phyloP scores from a whole-genome alignment of 352 stramenopile genomes.

The Aphanomyces euteiches region DNA sequence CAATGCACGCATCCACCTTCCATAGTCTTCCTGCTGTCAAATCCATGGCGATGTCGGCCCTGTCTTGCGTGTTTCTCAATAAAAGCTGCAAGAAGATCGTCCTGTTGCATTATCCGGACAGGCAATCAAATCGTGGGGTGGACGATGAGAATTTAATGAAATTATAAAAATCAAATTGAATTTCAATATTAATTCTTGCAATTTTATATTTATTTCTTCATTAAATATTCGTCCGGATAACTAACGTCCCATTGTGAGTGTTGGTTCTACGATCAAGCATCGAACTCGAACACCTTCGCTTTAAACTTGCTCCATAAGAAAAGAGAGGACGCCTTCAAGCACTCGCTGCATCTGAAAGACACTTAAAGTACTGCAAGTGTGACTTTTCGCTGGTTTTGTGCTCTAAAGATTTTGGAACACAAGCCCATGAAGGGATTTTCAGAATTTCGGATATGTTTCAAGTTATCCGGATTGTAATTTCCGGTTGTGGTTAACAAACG shows the following conservation, averaged over 20 bases:
- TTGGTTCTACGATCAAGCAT: neutral
- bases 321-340: neutral
- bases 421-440: neutral
- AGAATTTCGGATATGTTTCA: neutral
- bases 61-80: neutral
- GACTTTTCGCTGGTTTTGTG: too few relatives aligned
- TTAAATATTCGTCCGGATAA: neutral
- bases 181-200: too few relatives aligned
- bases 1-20: conserved; percentile 61
- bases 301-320: too few relatives aligned
- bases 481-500: neutral
- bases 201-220: neutral
- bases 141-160: too few relatives aligned
- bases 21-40: conserved; percentile 45
- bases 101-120: too few relatives aligned
- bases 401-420: too few relatives aligned
- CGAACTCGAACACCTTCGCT: too few relatives aligned
- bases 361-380: neutral
- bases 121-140: too few relatives aligned
- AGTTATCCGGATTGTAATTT: conserved; percentile 9
- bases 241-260: neutral
- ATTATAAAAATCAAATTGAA: too few relatives aligned
- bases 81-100: conserved; percentile 2
- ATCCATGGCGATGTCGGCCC: conserved; percentile 10
- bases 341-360: neutral